Evolutionary conservation across 164 flowering plant species (phyloP), one percentile per base, ranked within the genome.

Genomic region (Tetrastigma voinierianum): DNA sequence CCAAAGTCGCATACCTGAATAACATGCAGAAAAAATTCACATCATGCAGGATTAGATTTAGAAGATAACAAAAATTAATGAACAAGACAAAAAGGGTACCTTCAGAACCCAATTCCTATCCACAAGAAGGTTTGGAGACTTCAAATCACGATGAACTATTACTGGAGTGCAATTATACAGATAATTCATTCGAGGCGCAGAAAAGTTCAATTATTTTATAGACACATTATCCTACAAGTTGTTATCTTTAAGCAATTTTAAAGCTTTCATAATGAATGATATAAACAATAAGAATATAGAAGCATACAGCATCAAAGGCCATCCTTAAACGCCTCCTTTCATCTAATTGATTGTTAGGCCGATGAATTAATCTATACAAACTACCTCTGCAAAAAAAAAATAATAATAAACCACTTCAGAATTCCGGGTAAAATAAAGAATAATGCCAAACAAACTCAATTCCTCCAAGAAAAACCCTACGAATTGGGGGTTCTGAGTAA

Each of bases 171-270:
- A 81, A 60, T 77, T 91, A 76, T 94, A 97, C 78, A 94, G 79
- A 76, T 94, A 91, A 79, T 94, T 94, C 98, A 94, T 91, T 67
- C 98, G 97, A 55, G 93, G 82, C 46, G 95, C 98, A 97, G 91
- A 87, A 67, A 76, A 69, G 56, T 62, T 60, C 59, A 72, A 59
- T 68, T 18, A 70, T 21, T 23, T 9, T 23, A 63, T 44, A 7
- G 47, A 68, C n/a, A 70, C 44, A 59, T 55, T 70, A 65, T 70
- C 21, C n/a, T n/a, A 18, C 53, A 4, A 21, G 65, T 61, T 32
- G n/a, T n/a, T 65, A 57, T n/a, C 12, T 68, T 44, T 19, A 70
- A 32, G 51, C 49, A 64, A 45, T 62, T 11, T 15, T 58, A 3
- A 62, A 67, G 23, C 40, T 59, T 12, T 53, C 18, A 16, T n/a